These are phyloP conservation scores for Cytospora mali DNA, from an alignment of 2,329 filamentous ascomycete species.

Conservation along the genomic window DNA sequence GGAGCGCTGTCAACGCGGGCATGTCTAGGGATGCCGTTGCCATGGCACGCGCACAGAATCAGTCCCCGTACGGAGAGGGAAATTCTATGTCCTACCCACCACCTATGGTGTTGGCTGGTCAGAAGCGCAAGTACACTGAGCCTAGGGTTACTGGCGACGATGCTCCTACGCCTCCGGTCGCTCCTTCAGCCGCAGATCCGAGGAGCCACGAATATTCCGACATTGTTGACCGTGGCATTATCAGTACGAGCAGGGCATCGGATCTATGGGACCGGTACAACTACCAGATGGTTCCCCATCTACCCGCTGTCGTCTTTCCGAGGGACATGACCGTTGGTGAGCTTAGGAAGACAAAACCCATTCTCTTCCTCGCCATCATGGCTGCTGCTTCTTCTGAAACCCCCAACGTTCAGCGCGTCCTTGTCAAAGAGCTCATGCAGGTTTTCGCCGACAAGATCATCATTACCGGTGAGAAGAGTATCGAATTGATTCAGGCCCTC, in stretches of 20 bases:
- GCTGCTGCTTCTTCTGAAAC: constrained; percentile 64
- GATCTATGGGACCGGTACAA: constrained; percentile 62
- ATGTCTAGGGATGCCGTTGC: constrained; percentile 9
- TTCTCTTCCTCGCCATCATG: constrained; percentile 72
- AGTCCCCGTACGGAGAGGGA: constrained; percentile 21
- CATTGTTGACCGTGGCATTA: constrained; percentile 60
- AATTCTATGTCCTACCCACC: constrained; percentile 27
- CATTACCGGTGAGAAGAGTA: constrained; percentile 74
- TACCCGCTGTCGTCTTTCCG: constrained; percentile 65
- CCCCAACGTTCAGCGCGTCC: constrained; percentile 57
- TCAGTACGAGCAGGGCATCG: constrained; percentile 58
- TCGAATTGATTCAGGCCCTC: constrained; percentile 81
- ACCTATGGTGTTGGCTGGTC: constrained; percentile 39
- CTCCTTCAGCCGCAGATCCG: constrained; percentile 30
- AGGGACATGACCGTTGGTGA: constrained; percentile 55
- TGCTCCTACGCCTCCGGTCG: constrained; percentile 15
- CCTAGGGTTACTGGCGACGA: constrained; percentile 28
- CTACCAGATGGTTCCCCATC: constrained; percentile 60
- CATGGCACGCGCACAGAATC: constrained; percentile 23
- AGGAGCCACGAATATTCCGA: constrained; percentile 44
- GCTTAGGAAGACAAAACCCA: constrained; percentile 61
- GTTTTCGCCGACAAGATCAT: constrained; percentile 75
- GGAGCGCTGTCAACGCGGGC: constrained; percentile 19
- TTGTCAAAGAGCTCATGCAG: constrained; percentile 72
- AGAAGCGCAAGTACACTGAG: constrained; percentile 45